Evolutionary conservation across 2,329 filamentous ascomycete species (phyloP), one percentile per base, ranked within the genome.

Genomic region (Talaromyces sp.): DNA sequence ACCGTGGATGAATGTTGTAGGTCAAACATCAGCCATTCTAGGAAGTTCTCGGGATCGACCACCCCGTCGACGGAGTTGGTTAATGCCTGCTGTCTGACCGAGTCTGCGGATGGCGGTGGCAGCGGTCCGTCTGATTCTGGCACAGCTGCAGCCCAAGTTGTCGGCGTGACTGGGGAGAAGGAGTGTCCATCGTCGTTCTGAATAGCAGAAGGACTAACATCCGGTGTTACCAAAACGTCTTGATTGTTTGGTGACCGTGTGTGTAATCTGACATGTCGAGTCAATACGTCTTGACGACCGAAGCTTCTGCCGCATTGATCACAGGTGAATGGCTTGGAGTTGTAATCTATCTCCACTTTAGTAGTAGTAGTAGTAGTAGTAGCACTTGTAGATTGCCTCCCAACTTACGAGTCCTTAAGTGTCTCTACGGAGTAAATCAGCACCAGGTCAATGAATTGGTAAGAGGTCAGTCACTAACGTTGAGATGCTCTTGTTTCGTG

Each of bases 281-380:
- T 63, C 23, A 69, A 63, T 1, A 67, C 68, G 61, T 70, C 68
- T 25, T 68, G 67, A 52, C 68, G 67, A 31, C 67, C 67, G 55
- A 68, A 70, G 16, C 55, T 62, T 46, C 65, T 57, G 16, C 65
- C 66, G 33, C 68, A 70, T 33, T 64, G 52, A 7, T 62, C 60
- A 25, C 68, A 70, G 48, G 52, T 52, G 31, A 66, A 70, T 1
- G 68, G 68, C 44, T 66, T 69, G 2, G 62, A 62, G 33, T 68
- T 66, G 3, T 63, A 57, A 62, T 69, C 68, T 70, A 33, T 37
- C 21, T 52, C n/a, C 18, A 6, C 14, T 16, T 35, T n/a, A n/a
- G n/a, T n/a, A n/a, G n/a, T n/a, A n/a, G n/a, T n/a, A n/a, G n/a
- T n/a, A n/a, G n/a, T 14, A n/a, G 46, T 52, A 12, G n/a, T 44